A percentile compares a stretch with the other conserved stretches of the same genome.
Conservation (phyloP, 805 yeast species). For the Candida jianshihensis region DNA sequence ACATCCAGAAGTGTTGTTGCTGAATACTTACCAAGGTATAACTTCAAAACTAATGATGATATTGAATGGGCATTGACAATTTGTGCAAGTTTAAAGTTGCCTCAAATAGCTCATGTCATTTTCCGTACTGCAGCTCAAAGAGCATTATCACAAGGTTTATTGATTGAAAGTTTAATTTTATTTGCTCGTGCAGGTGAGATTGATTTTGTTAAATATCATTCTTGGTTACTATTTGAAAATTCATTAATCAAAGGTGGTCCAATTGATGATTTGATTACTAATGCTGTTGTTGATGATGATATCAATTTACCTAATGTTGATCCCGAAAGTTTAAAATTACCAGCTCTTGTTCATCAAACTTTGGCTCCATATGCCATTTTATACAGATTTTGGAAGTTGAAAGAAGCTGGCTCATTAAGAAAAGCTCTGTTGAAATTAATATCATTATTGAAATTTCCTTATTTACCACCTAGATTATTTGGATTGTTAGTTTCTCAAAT, state of each 20-base stretch:
- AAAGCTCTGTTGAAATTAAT: conserved; percentile 26
- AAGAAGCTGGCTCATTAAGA: conserved; percentile 20
- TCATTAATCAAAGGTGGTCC: conserved; percentile 45
- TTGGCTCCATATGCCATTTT: conserved; percentile 67
- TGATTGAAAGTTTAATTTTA: conserved; percentile 57
- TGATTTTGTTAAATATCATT: conserved; percentile 40
- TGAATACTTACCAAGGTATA: conserved; percentile 52
- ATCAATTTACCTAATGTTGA: conserved; percentile 24
- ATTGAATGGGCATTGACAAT: conserved; percentile 72
- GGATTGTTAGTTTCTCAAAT: conserved; percentile 45
- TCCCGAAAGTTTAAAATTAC: conserved; percentile 25
- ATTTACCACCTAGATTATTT: conserved; percentile 44
- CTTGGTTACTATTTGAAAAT: conserved; percentile 60
- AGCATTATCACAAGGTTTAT: conserved; percentile 15
- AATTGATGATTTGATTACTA: conserved; percentile 49
- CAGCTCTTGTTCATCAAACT: conserved; percentile 59
- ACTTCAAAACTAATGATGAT: conserved; percentile 64
- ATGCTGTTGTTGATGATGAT: conserved; percentile 38
- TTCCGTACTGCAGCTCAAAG: conserved; percentile 30
- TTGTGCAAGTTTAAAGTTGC: conserved; percentile 59
- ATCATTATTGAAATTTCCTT: conserved; percentile 40
- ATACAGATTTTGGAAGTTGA: conserved; percentile 37
- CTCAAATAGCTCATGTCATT: conserved; percentile 49
- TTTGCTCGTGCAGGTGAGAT: conserved; percentile 57
- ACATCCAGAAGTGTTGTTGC: conserved; percentile 40